phyloP scores from a whole-genome alignment of 2,329 filamentous ascomycete genomes.

The Fonsecaea erecta region DNA sequence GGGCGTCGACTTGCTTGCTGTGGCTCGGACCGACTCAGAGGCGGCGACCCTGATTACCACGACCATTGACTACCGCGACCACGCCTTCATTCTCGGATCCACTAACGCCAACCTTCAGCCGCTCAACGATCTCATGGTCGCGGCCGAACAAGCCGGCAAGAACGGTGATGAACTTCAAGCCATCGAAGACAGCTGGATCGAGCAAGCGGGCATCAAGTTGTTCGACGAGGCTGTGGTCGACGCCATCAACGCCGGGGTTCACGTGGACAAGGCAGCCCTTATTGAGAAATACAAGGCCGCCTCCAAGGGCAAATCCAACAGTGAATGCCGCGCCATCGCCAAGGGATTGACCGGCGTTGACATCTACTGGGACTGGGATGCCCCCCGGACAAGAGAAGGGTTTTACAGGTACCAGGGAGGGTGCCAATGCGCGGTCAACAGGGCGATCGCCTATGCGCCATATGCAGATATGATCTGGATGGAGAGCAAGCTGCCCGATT shows the following conservation, averaged over 20 bases:
- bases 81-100: slow-evolving; percentile 85
- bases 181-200: slow-evolving; percentile 87
- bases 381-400: slow-evolving; percentile 89
- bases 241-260: slow-evolving; percentile 71
- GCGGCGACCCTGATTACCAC: slow-evolving; percentile 96
- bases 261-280: slow-evolving; percentile 70
- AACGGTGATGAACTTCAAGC: slow-evolving; percentile 78
- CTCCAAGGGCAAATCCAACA: slow-evolving; percentile 81
- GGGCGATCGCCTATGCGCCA: slow-evolving; percentile 87
- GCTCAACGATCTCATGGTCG: slow-evolving; percentile 87
- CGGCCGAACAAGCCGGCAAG: slow-evolving; percentile 82
- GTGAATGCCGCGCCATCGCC: slow-evolving; percentile 79
- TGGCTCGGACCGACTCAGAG: slow-evolving; percentile 96
- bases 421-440: slow-evolving; percentile 87
- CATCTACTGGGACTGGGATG: slow-evolving; percentile 92
- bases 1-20: slow-evolving; percentile 87
- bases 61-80: slow-evolving; percentile 93
- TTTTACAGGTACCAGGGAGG: slow-evolving; percentile 94
- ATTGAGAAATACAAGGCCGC: slow-evolving; percentile 69
- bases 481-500: slow-evolving; percentile 97
- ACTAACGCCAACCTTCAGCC: slow-evolving; percentile 86
- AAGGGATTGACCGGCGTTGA: slow-evolving; percentile 76
- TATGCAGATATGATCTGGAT: slow-evolving; percentile 99
- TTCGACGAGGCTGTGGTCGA: slow-evolving; percentile 90
- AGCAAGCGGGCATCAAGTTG: slow-evolving; percentile 78